Evolutionary conservation across 2,329 filamentous ascomycete species (phyloP), one percentile per base, ranked within the genome.

Genomic region (Epichloe amarillans): DNA sequence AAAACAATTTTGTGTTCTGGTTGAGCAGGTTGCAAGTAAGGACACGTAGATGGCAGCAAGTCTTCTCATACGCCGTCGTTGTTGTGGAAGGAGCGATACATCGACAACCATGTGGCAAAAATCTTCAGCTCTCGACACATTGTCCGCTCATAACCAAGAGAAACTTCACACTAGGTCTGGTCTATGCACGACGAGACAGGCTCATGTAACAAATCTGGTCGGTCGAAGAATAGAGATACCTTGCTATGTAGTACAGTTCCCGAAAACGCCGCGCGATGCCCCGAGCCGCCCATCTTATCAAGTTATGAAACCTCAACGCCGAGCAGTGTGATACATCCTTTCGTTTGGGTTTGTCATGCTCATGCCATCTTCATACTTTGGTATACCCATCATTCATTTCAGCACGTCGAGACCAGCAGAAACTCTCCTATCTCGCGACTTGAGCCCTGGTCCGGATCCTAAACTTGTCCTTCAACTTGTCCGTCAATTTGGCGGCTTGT

Each of bases 381-480:
- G 12, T n/a, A 43, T 12, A 11, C 30, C n/a, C 33, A 19, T 40
- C 26, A 19, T n/a, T 40, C 46, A 36, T 23, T 21, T 15, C 23
- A 47, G 50, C 14, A 6, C 15, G 23, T 49, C 19, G 38, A 12
- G 10, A 36, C 21, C 26, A 21, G 38, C 17, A 21, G 7, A 42
- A 7, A 15, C 15, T 11, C 5, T 44, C 17, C 43, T 46, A 42
- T 15, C 52, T 54, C 4, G 56, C 57, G 4, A 62, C 57, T 54
- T 75, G 71, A 14, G 72, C 65, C 36, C 71, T 68, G 12, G 74
- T 76, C 40, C 72, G 69, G 51, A 79, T 70, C 42, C 71, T 71
- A 57, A 80, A 79, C 56, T 69, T 73, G 45, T 77, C 76, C 45
- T 72, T 70, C 42, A 81, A 62, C 48, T 72, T 72, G 42, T 72